These are phyloP conservation scores for Litsea cubeba DNA, from an alignment of 164 flowering plant species.

Conservation along the genomic window DNA sequence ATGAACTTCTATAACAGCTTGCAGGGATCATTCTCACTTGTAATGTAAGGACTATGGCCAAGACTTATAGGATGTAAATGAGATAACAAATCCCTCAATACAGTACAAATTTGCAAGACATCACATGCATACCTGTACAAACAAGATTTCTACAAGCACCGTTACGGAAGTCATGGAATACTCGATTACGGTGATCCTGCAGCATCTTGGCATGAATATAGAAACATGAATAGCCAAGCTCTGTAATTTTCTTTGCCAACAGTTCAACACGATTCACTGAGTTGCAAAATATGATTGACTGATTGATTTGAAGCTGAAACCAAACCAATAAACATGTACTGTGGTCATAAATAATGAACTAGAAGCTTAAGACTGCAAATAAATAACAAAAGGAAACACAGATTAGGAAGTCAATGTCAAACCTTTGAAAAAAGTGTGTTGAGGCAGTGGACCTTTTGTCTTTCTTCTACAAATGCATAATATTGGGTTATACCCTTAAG, in stretches of 20 bases:
- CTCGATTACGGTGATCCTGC: slow-evolving; percentile 97
- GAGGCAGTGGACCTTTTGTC: slow-evolving; percentile 95
- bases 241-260: slow-evolving; percentile 96
- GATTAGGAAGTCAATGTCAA: neutral
- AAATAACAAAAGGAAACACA: neutral
- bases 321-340: neutral
- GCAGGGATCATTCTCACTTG: too few relatives aligned
- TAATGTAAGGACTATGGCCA: too few relatives aligned
- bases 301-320: slow-evolving; percentile 97
- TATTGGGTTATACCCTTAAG: slow-evolving; percentile 97
- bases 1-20: too few relatives aligned
- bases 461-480: slow-evolving; percentile 98
- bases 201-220: slow-evolving; percentile 99
- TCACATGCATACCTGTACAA: slow-evolving; percentile 64
- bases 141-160: slow-evolving; percentile 99
- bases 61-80: too few relatives aligned
- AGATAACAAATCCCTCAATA: neutral
- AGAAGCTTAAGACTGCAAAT: neutral
- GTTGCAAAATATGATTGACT: slow-evolving; percentile 96
- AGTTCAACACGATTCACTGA: slow-evolving; percentile 96
- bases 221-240: slow-evolving; percentile 97
- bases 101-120: neutral
- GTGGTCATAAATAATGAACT: neutral
- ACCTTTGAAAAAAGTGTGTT: slow-evolving; percentile 99
- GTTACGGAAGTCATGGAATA: slow-evolving; percentile 97